Conservation (phyloP, 306 rosid genomes). For the Canavalia ensiformis region DNA sequence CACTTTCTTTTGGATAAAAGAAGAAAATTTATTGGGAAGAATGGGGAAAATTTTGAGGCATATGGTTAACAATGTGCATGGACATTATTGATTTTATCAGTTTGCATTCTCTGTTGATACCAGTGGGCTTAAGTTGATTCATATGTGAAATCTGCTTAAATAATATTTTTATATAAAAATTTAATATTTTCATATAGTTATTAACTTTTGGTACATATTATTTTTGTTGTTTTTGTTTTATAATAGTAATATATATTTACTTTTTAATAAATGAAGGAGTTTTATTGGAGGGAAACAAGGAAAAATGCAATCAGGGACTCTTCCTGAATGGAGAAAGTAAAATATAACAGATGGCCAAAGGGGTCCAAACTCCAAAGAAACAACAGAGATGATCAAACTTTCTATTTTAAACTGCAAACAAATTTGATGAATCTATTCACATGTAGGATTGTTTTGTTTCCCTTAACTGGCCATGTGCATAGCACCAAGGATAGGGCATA, state of each 20-base stretch:
- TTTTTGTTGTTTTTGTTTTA: background rate
- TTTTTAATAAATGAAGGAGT: background rate
- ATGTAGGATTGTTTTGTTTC: background rate
- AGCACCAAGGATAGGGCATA: background rate
- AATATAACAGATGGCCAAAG: background rate
- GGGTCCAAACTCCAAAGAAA: background rate
- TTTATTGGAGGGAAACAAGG: background rate
- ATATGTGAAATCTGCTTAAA: background rate
- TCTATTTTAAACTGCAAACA: background rate
- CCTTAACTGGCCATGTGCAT: background rate
- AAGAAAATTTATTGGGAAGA: constrained; percentile 11
- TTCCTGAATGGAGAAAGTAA: background rate
- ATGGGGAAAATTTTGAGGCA: constrained; percentile 26
- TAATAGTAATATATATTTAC: background rate
- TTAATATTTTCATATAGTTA: background rate
- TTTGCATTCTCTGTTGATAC: background rate
- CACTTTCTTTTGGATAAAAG: constrained; percentile 33
- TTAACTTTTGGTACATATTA: background rate
- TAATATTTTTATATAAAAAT: background rate
- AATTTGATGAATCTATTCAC: background rate
- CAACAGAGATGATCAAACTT: background rate
- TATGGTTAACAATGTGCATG: constrained; percentile 1
- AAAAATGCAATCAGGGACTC: background rate
- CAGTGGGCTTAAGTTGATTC: background rate
- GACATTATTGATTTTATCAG: background rate